Evolutionary conservation across 1,284 basidiomycete species (phyloP), one percentile per base, ranked within the genome.

Genomic region (Ustilago tritici): DNA sequence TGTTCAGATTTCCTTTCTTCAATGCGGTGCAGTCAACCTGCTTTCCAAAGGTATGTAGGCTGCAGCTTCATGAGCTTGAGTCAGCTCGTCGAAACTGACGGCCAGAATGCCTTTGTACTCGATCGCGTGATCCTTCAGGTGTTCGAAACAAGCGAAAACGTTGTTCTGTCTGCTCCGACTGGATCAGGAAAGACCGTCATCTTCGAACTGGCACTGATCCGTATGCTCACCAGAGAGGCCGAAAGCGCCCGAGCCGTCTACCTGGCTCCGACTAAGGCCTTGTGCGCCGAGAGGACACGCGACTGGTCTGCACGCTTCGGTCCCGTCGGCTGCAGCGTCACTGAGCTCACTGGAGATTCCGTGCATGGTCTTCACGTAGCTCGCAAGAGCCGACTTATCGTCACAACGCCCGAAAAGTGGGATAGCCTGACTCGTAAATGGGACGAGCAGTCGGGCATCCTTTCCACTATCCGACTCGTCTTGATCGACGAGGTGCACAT

Each of bases 401-500:
- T 88, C 53, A 86, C 87, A 12, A 88, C 87, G 91, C 94, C 93
- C 0, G 96, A 70, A 49, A 72, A 73, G 40, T 80, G 66, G 76
- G 79, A 76, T 54, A 79, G 69, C 32, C 61, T 83, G 14, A 83
- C 81, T 0, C 78, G 83, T 47, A 65, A 59, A 55, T 78, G 81
- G 79, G 67, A 70, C 31, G 79, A 81, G 34, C 74, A 84, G 40
- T 47, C 70, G 12, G 68, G 65, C 49, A 73, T 84, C 28, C 64
- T 82, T 32, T 77, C 74, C 28, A 68, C 60, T 12, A 59, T 84
- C 31, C 57, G 75, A 35, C 90, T 98, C 53, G 54, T 86, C 43
- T 79, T 87, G 59, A 92, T 99, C 47, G 96, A 99, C 82, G 96
- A 98, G 87, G 93, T 97, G 3, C 96, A 99, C 85, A 92, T 95